These are phyloP conservation scores for Phyllosticta citribraziliensis DNA, from an alignment of 2,329 filamentous ascomycete species.

Conservation along the genomic window DNA sequence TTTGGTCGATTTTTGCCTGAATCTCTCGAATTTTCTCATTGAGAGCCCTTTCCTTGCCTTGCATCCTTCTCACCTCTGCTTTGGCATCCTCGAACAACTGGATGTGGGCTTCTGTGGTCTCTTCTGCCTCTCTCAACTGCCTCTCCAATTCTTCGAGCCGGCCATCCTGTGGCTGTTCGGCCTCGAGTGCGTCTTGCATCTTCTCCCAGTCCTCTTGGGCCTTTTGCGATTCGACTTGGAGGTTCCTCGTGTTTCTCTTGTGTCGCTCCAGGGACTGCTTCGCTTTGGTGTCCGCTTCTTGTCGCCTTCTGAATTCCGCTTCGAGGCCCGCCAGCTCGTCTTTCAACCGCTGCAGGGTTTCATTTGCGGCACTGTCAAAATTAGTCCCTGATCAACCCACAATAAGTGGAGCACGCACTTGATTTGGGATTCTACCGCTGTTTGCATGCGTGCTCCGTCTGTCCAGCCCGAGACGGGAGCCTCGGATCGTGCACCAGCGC, in stretches of 20 bases:
- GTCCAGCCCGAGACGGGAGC: conserved; percentile 44
- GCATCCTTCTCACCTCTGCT: conserved; percentile 34
- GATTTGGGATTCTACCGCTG: conserved; percentile 61
- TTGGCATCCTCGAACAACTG: conserved; percentile 41
- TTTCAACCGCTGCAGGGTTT: conserved; percentile 43
- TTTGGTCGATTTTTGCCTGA: conserved; percentile 14
- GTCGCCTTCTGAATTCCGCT: conserved; percentile 22
- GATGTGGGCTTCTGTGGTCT: conserved; percentile 25
- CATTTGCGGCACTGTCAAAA: conserved; percentile 29
- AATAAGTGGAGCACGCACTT: conserved; percentile 25
- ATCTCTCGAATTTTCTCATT: conserved; percentile 24
- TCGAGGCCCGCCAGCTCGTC: conserved; percentile 21
- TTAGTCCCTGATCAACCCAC: background rate
- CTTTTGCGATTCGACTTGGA: conserved; percentile 48
- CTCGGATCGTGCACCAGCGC: conserved; percentile 39
- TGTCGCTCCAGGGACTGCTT: conserved; percentile 42
- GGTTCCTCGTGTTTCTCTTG: conserved; percentile 33
- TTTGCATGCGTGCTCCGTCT: conserved; percentile 63
- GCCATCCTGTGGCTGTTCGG: conserved; percentile 52
- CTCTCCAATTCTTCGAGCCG: conserved; percentile 32
- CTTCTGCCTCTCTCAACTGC: conserved; percentile 47
- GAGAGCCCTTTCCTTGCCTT: conserved; percentile 22
- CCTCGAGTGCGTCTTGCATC: conserved; percentile 52
- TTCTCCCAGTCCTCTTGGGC: conserved; percentile 54
- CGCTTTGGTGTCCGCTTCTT: conserved; percentile 38